Evolutionary conservation across 495 filamentous ascomycete species (phyloP), one percentile per base, ranked within the genome.

Genomic region (Penicillium paradoxum): DNA sequence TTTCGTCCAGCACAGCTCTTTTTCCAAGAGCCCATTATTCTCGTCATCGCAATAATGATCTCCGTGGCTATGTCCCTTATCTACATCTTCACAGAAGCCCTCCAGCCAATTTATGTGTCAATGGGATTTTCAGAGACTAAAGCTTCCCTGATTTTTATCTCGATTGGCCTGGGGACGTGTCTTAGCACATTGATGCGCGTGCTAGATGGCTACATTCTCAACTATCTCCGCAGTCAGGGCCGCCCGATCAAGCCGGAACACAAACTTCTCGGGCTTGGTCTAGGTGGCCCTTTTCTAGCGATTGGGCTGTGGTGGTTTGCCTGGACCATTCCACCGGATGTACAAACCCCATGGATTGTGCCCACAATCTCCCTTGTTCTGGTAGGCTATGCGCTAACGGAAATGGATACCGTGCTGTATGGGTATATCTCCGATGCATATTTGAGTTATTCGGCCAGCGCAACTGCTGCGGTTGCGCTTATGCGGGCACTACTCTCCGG

Each of bases 351-450:
- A 13, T 82, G 79, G 79, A 62, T 73, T 15, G 67, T 72, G 1
- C 66, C 74, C 0, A 68, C 74, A 2, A 36, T 73, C 0, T 64
- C 73, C 0, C 66, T 81, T 3, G 62, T 78, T 6, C 56, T 73
- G 6, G 64, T 79, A 14, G 78, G 79, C 0, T 81, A 75, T 54
- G 75, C 76, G 0, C 59, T 75, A 29, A 78, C 77, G 19, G 79
- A 82, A 56, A 63, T 80, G 33, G 73, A 71, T 14, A 74, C 67
- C 1, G 70, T 73, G 13, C 63, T 82, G 0, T 67, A 71, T 15
- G 77, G 74, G 1, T 83, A 83, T 50, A 66, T 83, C 11, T 73
- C 77, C 14, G 78, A 82, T 57, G 66, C 73, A 18, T 83, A 82
- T 53, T 64, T 74, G 9, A 70, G 70, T 33, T 80, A 78, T 53